A percentile compares a stretch with the other conserved stretches of the same genome.
Evolutionary conservation across 768 basidiomycete species (phyloP).

Genomic region (Ephemerocybe angulata): DNA sequence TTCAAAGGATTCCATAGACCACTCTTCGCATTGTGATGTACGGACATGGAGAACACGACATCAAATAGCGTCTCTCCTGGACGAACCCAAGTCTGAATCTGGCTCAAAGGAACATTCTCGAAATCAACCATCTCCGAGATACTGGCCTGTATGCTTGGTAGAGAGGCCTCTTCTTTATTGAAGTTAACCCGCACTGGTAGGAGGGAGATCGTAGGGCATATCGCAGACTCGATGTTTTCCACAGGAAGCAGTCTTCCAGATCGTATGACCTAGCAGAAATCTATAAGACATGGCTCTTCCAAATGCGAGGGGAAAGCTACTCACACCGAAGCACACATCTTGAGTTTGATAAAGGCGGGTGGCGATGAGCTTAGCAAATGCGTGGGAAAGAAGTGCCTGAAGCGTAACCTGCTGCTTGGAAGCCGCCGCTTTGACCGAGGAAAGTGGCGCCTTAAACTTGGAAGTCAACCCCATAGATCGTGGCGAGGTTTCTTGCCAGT

Average conservation of each 20-base stretch:
- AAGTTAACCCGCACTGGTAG: conserved; percentile 28
- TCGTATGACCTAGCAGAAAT: conserved; percentile 26
- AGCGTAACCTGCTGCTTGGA: conserved; percentile 27
- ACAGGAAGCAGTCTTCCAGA: conserved; percentile 33
- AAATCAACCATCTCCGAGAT: conserved; percentile 28
- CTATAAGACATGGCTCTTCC: neutral
- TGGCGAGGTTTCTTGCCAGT: neutral
- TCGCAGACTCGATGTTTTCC: conserved; percentile 23
- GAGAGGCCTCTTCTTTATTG: conserved; percentile 10
- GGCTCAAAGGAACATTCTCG: conserved; percentile 29
- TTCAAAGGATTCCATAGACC: conserved; percentile 25
- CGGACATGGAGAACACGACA: conserved; percentile 29
- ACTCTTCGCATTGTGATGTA: conserved; percentile 15
- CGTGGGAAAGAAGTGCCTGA: conserved; percentile 28
- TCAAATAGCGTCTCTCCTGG: conserved; percentile 30
- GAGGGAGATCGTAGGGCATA: conserved; percentile 30
- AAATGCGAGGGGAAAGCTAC: conserved; percentile 7
- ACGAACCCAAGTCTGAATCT: conserved; percentile 31
- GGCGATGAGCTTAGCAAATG: conserved; percentile 26
- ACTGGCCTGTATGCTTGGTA: conserved; percentile 21
- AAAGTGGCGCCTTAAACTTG: conserved; percentile 21
- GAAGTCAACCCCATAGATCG: conserved; percentile 10
- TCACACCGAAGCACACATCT: conserved; percentile 32
- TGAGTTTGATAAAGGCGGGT: conserved; percentile 20
- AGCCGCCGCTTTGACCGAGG: conserved; percentile 22